Base-by-base conservation (phyloP, 176 grass and related monocot species). In the Triticum timopheevii region DNA sequence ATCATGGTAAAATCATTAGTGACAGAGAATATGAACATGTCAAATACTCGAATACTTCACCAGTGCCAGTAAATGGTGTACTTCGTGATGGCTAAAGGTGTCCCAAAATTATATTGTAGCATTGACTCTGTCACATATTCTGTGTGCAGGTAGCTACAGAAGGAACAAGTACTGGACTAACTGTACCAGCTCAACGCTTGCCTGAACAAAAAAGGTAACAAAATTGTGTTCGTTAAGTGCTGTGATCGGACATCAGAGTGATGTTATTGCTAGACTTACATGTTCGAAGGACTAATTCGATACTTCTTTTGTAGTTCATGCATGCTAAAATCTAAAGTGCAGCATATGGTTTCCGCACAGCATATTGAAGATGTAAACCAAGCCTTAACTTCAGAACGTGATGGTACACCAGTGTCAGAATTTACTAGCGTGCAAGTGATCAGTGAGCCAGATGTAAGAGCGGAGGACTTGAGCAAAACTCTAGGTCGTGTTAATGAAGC, bases 141-240 rank as follows among this genome's bases (percentile, higher is more conserved):
- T 52, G 74, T 50, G 76, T 85, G 71, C 80, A 95, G 93, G 52
- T 81, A 19, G 76, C 25, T 84, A 11, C 25, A 31, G 44, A 52
- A 4, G 77, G 56, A 73, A 81, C 67, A 86, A 42, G 76, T 74
- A 83, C 35, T 63, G 76, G 69, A 36, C 8, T 77, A 81, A 69
- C 63, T 83, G 30, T 38, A 62, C 36, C 16, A 77, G 34, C 28
- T 54, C 76, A 85, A 83, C 5, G 34, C 35, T 72, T 38, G 22
- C 44, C 59, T 88, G 88, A 82, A 80, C 82, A 71, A 54, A 82
- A 85, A 54, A 86, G 82, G 91, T 93, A 88, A 64, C 31, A 0
- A 17, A 27, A 50, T 56, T 7, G 12, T 69, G 58, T 47, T n/a
- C 83, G 15, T 62, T 76, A 76, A 83, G 64, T 28, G 9, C 15